Evolutionary conservation across 2,329 filamentous ascomycete genomes (phyloP).

Genomic region (Microcera coccophila): DNA sequence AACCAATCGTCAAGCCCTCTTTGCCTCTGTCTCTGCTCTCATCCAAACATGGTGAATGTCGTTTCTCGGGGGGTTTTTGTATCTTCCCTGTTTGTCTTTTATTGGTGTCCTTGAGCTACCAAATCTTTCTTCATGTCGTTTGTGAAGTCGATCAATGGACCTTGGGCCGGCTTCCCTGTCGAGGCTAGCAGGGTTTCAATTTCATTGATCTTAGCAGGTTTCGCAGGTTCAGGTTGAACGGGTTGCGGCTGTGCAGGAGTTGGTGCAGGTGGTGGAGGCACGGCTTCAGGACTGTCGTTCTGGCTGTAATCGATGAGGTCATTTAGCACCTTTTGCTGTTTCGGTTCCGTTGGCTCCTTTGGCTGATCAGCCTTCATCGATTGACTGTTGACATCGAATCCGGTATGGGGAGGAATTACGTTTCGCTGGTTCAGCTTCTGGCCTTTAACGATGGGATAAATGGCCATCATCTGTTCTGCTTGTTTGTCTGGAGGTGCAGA

Average conservation of each 20-base stretch:
- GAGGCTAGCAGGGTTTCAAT: slow-evolving; percentile 43
- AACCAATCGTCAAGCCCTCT: slow-evolving; percentile 15
- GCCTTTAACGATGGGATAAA: slow-evolving; percentile 79
- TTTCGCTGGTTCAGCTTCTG: slow-evolving; percentile 58
- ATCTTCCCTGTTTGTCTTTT: slow-evolving; percentile 9
- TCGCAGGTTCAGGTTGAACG: neutral
- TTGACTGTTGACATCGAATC: slow-evolving; percentile 8
- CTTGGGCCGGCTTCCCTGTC: slow-evolving; percentile 46
- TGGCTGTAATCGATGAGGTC: slow-evolving; percentile 58
- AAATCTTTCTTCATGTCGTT: slow-evolving; percentile 50
- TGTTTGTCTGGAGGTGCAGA: slow-evolving; percentile 61
- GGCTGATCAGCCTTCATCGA: slow-evolving; percentile 3
- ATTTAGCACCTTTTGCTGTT: slow-evolving; percentile 8
- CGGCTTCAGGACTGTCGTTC: slow-evolving; percentile 6
- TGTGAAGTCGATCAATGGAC: slow-evolving; percentile 55
- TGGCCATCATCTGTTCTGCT: slow-evolving; percentile 76
- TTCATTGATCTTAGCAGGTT: slow-evolving; percentile 28
- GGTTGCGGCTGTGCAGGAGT: slow-evolving; percentile 5
- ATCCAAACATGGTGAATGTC: slow-evolving; percentile 12
- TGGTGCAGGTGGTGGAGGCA: slow-evolving; percentile 4
- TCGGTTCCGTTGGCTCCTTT: no score
- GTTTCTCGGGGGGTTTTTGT: slow-evolving; percentile 11
- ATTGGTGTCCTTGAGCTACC: slow-evolving; percentile 31
- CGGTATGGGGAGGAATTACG: slow-evolving; percentile 48
- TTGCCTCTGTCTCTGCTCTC: slow-evolving; percentile 8